phyloP scores from a whole-genome alignment of 306 rosid genomes.

The Canavalia gladiata region DNA sequence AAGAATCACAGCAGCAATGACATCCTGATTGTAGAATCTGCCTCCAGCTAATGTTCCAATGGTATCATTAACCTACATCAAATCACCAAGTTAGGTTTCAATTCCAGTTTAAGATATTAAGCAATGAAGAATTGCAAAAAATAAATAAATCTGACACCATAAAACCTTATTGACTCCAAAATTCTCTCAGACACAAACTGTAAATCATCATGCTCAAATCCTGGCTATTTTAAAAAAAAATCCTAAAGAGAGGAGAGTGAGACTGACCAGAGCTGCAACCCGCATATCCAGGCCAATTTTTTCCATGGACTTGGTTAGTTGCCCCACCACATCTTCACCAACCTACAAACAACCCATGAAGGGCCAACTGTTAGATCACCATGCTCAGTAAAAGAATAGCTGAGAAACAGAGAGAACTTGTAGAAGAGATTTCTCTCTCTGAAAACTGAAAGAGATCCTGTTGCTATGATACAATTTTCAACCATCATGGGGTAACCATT shows the following conservation, averaged over 20 bases:
- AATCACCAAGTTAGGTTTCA: conserved; percentile 47
- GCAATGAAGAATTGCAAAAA: neutral
- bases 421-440: conserved; percentile 9
- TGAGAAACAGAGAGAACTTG: conserved; percentile 15
- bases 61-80: conserved; percentile 89
- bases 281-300: conserved; percentile 89
- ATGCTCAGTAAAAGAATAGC: conserved; percentile 29
- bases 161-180: conserved; percentile 19
- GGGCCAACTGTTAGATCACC: conserved; percentile 28
- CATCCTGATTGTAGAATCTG: conserved; percentile 78
- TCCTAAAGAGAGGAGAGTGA: conserved; percentile 35
- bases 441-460: conserved; percentile 15
- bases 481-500: conserved; percentile 23
- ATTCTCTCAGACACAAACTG: conserved; percentile 32
- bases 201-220: conserved; percentile 35
- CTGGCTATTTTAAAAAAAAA: conserved; percentile 12
- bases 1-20: conserved; percentile 87
- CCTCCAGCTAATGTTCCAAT: conserved; percentile 97
- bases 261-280: conserved; percentile 82
- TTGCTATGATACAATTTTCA: conserved; percentile 1
- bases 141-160: neutral
- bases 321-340: conserved; percentile 89
- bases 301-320: conserved; percentile 78
- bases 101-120: conserved; percentile 16
- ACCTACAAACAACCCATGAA: conserved; percentile 60